Conservation (phyloP, 2,329 filamentous ascomycete genomes). For the Myotisia sp. region DNA sequence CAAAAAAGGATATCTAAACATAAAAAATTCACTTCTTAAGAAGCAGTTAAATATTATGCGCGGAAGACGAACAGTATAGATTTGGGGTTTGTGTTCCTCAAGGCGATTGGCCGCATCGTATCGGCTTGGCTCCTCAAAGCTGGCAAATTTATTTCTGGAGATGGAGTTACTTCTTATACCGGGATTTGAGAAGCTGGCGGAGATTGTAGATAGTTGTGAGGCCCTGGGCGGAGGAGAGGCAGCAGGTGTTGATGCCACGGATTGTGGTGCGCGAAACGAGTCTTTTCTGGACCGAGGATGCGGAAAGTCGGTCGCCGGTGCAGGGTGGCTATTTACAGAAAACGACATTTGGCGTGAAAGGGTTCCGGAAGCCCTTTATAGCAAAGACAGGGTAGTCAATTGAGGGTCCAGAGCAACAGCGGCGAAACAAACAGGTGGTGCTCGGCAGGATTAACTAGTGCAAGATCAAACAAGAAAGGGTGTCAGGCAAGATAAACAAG, state of each 20-base stretch:
- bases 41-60: too few species aligned
- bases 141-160: constrained; percentile 23
- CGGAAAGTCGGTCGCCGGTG: constrained; percentile 25
- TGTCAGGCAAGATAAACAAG: neutral
- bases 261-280: constrained; percentile 32
- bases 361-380: constrained; percentile 10
- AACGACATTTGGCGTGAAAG: constrained; percentile 22
- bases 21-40: too few species aligned
- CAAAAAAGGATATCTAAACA: neutral
- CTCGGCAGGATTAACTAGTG: neutral
- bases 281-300: constrained; percentile 28
- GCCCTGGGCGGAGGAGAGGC: constrained; percentile 30
- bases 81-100: constrained; percentile 31
- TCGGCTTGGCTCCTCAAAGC: constrained; percentile 29
- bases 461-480: neutral
- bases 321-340: constrained; percentile 24
- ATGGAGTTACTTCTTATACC: constrained; percentile 21
- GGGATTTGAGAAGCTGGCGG: constrained; percentile 26
- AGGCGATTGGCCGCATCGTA: constrained; percentile 25
- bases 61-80: constrained; percentile 31
- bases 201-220: constrained; percentile 30
- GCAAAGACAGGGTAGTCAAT: constrained; percentile 19
- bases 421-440: neutral
- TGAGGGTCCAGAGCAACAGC: constrained; percentile 14
- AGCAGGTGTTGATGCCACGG: constrained; percentile 31